Conservation (phyloP, 2,329 filamentous ascomycete genomes). For the Raffaelea ambrosiae region DNA sequence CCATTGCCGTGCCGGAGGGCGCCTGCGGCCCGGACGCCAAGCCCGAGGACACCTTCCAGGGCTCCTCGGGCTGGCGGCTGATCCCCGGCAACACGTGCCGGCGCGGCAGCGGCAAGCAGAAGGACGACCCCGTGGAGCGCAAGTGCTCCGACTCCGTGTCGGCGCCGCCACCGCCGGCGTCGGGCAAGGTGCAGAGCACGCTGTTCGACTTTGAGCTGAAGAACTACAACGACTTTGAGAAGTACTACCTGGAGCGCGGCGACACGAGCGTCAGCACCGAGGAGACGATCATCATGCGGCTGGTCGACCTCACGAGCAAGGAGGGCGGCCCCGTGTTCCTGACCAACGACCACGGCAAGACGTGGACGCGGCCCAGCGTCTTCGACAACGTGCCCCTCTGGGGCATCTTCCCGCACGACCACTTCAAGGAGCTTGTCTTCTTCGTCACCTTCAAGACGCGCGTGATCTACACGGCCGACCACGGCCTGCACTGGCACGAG, state of each 20-base stretch:
- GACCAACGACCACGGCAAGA: slow-evolving; percentile 81
- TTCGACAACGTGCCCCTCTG: slow-evolving; percentile 62
- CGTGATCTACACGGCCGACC: slow-evolving; percentile 75
- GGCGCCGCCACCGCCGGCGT: slow-evolving; percentile 43
- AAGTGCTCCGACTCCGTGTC: slow-evolving; percentile 59
- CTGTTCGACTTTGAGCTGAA: slow-evolving; percentile 50
- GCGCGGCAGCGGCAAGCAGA: slow-evolving; percentile 49
- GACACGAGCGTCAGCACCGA: slow-evolving; percentile 53
- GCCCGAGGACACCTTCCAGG: slow-evolving; percentile 65
- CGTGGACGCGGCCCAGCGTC: slow-evolving; percentile 57
- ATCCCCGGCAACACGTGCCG: slow-evolving; percentile 79
- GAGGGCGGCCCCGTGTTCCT: slow-evolving; percentile 56
- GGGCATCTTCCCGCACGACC: slow-evolving; percentile 66
- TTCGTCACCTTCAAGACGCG: slow-evolving; percentile 62
- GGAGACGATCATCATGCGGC: slow-evolving; percentile 60
- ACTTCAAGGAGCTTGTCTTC: slow-evolving; percentile 78
- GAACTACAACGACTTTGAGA: slow-evolving; percentile 40
- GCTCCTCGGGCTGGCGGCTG: slow-evolving; percentile 81
- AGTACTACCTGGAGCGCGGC: slow-evolving; percentile 71
- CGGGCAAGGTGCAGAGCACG: slow-evolving; percentile 56
- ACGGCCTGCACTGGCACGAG: slow-evolving; percentile 62
- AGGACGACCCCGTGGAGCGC: slow-evolving; percentile 65
- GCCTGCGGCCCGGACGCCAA: slow-evolving; percentile 55
- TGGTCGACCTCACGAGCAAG: slow-evolving; percentile 37
- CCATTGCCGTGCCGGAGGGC: slow-evolving; percentile 58